Conservation (phyloP, 2,329 filamentous ascomycete species). For the Zopfia rhizophila region DNA sequence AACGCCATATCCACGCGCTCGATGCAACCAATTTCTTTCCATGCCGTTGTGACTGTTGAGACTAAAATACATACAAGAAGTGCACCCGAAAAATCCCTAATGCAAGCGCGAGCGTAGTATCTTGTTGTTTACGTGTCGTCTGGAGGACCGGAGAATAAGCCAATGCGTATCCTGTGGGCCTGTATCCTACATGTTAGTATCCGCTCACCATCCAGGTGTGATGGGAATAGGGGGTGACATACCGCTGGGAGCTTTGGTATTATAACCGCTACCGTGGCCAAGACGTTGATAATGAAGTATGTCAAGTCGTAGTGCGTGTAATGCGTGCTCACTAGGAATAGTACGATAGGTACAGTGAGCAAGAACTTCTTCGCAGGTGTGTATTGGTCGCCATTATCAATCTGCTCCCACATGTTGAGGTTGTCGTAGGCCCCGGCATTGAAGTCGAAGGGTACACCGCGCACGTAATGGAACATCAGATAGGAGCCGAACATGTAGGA, state of each 20-base stretch:
- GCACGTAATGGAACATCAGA: slow-evolving; percentile 99
- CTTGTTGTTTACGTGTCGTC: slow-evolving; percentile 40
- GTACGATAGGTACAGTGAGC: slow-evolving; percentile 89
- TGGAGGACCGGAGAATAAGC: slow-evolving; percentile 51
- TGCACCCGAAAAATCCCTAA: slow-evolving; percentile 35
- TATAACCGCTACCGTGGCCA: slow-evolving; percentile 90
- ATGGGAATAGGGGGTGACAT: slow-evolving; percentile 56
- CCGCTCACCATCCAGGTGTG: slow-evolving; percentile 22
- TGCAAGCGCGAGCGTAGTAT: slow-evolving; percentile 26
- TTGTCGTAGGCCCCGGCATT: slow-evolving; percentile 99
- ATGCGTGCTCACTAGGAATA: slow-evolving; percentile 97
- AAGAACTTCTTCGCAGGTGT: slow-evolving; percentile 99
- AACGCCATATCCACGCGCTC: slow-evolving; percentile 39
- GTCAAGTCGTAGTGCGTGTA: slow-evolving; percentile 98
- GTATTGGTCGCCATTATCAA: slow-evolving; percentile 98
- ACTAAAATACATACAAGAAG: slow-evolving; percentile 50
- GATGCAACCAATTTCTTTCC: slow-evolving; percentile 42
- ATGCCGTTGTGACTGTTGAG: slow-evolving; percentile 31
- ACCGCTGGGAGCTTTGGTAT: slow-evolving; percentile 97
- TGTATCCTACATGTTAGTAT: slow-evolving; percentile 24
- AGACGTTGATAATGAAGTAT: slow-evolving; percentile 97
- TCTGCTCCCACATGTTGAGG: slow-evolving; percentile 99
- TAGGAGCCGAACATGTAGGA: slow-evolving; percentile 99
- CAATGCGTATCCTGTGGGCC: slow-evolving; percentile 53
- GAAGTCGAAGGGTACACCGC: slow-evolving; percentile 98